phyloP scores from a whole-genome alignment of 1,284 basidiomycete species.

The Tetrapyrgos nigripes region DNA sequence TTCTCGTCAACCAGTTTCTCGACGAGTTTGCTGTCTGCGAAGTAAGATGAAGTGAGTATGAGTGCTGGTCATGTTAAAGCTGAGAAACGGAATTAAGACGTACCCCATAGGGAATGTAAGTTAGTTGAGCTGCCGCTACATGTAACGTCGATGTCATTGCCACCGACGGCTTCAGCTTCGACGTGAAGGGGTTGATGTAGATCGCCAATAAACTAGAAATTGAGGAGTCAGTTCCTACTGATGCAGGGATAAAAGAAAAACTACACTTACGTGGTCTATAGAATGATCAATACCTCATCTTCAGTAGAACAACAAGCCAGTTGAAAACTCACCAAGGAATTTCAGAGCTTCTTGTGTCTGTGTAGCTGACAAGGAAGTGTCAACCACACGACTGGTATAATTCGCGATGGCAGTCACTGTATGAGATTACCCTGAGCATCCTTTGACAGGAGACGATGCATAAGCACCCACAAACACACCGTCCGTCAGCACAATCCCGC shows the following conservation, averaged over 20 bases:
- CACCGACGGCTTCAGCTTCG: constrained; percentile 49
- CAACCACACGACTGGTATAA: constrained; percentile 55
- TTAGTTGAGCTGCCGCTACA: constrained; percentile 51
- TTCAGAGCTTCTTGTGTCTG: constrained; percentile 58
- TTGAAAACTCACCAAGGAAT: constrained; percentile 44
- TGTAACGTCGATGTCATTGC: constrained; percentile 46
- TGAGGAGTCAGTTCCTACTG: constrained; percentile 5
- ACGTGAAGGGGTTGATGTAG: constrained; percentile 57
- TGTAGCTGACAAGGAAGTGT: constrained; percentile 44
- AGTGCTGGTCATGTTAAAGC: not conserved
- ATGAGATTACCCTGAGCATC: not conserved
- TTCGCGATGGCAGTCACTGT: constrained; percentile 60
- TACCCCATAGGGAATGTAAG: constrained; percentile 54
- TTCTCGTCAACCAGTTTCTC: constrained; percentile 47
- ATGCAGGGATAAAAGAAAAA: not conserved
- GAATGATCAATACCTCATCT: not conserved
- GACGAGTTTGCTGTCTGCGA: constrained; percentile 56
- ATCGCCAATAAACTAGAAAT: constrained; percentile 55
- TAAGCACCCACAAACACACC: constrained; percentile 49
- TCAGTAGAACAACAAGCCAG: not conserved
- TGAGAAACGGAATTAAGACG: not conserved
- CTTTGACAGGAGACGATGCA: not conserved
- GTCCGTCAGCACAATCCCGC: constrained; percentile 48
- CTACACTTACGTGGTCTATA: constrained; percentile 40
- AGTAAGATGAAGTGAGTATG: not conserved